Percentiles rank a stretch among this genome's conserved stretches.
These are phyloP conservation scores for Macadamia tetraphylla DNA, from an alignment of 164 flowering plant species.

Conservation along the genomic window DNA sequence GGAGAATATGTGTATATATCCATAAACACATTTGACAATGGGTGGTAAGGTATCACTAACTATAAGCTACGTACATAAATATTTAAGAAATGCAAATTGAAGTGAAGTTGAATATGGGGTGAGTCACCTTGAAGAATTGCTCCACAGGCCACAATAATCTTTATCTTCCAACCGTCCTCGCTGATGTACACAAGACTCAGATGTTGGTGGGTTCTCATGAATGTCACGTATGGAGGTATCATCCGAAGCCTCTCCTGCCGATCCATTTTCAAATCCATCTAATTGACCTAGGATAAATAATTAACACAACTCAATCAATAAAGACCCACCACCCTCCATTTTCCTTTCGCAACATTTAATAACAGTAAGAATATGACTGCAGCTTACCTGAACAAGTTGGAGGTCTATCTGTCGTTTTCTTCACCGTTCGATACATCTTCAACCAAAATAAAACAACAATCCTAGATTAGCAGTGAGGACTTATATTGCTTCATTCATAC, in stretches of 20 bases:
- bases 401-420: constrained; percentile 89
- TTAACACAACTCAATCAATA: no score
- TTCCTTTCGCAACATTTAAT: neutral
- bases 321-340: neutral
- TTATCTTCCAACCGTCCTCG: constrained; percentile 36
- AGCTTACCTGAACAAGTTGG: constrained; percentile 75
- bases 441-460: constrained; percentile 3
- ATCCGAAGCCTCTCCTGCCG: constrained; percentile 78
- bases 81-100: neutral
- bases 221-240: constrained; percentile 41
- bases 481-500: neutral
- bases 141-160: constrained; percentile 66
- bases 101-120: neutral
- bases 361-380: neutral
- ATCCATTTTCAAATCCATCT: constrained; percentile 64
- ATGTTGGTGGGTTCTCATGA: constrained; percentile 35
- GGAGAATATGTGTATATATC: no score
- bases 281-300: constrained; percentile 40
- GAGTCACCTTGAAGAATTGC: constrained; percentile 84
- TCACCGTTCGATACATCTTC: constrained; percentile 97
- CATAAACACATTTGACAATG: no score
- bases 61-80: no score
- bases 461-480: neutral
- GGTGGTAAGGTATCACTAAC: no score
- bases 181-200: constrained; percentile 36